These are phyloP conservation scores for Obelidium mucronatum DNA, from an alignment of 192 early-diverging fungal genomes.

Conservation along the genomic window DNA sequence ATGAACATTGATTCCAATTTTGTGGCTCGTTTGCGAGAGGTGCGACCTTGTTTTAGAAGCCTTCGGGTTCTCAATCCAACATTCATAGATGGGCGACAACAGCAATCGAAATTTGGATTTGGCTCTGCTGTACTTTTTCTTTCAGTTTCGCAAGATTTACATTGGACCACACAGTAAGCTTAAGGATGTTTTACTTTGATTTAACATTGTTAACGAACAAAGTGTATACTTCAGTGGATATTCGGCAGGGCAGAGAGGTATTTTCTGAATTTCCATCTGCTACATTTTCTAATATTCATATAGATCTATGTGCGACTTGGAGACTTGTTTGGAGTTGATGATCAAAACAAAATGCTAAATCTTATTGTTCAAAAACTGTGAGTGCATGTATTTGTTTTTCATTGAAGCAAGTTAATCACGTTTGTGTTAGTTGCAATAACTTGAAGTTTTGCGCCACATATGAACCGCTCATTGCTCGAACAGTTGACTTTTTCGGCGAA, in stretches of 20 bases:
- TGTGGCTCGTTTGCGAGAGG: slow-evolving; percentile 39
- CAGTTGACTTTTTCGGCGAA: slow-evolving; percentile 79
- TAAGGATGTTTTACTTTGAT: slow-evolving; percentile 1
- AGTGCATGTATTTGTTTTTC: neutral
- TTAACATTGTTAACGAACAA: no score
- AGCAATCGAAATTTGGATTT: slow-evolving; percentile 75
- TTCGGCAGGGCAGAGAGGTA: slow-evolving; percentile 47
- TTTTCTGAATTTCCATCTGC: slow-evolving; percentile 75
- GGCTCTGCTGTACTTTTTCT: slow-evolving; percentile 82
- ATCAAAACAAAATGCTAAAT: slow-evolving; percentile 62
- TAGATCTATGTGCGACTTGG: slow-evolving; percentile 72
- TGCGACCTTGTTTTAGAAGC: slow-evolving; percentile 10
- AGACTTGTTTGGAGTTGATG: slow-evolving; percentile 72
- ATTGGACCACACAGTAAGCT: slow-evolving; percentile 56
- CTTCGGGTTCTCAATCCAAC: slow-evolving; percentile 6
- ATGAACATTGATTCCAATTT: slow-evolving; percentile 73
- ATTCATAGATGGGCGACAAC: slow-evolving; percentile 2
- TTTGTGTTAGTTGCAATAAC: slow-evolving; percentile 47
- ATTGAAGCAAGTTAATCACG: neutral
- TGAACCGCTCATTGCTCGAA: slow-evolving; percentile 64
- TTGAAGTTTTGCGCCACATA: slow-evolving; percentile 66
- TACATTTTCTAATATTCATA: slow-evolving; percentile 78
- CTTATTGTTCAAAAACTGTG: slow-evolving; percentile 73
- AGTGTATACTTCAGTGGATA: slow-evolving; percentile 15
- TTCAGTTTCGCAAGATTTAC: slow-evolving; percentile 80